Base-by-base conservation (phyloP, 176 grass and related monocot genomes). In the Oryza punctata region DNA sequence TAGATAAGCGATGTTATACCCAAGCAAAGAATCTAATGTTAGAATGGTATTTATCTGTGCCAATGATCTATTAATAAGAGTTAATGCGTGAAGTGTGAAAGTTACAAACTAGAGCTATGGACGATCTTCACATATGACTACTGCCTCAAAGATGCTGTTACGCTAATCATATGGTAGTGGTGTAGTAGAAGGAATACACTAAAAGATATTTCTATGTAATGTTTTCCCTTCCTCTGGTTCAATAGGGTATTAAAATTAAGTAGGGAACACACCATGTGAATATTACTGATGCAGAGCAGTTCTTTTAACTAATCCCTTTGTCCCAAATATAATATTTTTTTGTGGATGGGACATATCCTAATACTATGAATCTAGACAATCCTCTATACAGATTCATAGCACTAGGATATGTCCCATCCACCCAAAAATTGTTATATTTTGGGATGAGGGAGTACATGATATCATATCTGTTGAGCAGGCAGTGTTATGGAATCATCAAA, bases 31-130 rank as follows among this genome's bases (percentile, higher is more conserved):
- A 84, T 14, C 24, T 75, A 76, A 45, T 30, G 38, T 24, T 65
- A 78, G 35, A 87, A 52, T 12, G 60, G 54, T 50, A 76, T 64
- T 69, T 63, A 60, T 26, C 26, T 43, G 12, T 80, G 29, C 2
- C 1, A 65, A 12, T 66, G 14, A 57, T 75, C 32, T 33, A 33
- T 33, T 33, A 33, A 75, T 40, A 63, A 47, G 32, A 33, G 32
- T 33, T 59, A 80, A 49, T 76, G 75, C 82, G 81, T 29, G 21
- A 49, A 80, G 37, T 40, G 38, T 77, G 30, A 47, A 70, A 70
- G 63, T 24, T 68, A 84, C 28, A 80, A 38, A 27, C 37, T 50
- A 77, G 23, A 41, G 5, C 12, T 7, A 54, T 19, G 52, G 57
- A 37, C 66, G 64, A 79, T 80, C 82, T 76, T 75, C n/a, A 47